Evolutionary conservation across 2,329 filamentous ascomycete genomes (phyloP), one percentile per base, ranked within the genome.

Genomic region (Talaromyces albobiverticillius): DNA sequence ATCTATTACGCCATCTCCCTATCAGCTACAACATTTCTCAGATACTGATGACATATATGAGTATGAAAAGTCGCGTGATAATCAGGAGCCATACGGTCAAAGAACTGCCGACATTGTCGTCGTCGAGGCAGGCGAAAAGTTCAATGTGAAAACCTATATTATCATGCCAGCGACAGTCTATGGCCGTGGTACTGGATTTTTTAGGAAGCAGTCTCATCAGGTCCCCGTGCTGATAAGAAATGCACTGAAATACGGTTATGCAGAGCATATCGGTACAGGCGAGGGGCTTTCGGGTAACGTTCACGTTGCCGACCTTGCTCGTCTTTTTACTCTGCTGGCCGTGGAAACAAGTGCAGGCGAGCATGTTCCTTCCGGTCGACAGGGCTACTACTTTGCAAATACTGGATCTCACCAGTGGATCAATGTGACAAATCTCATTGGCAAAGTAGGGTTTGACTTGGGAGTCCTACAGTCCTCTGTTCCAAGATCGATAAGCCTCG

Each of bases 81-180:
- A 57, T 0, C 34, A 59, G 0, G 64, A 72, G 16, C 56, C 65
- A 0, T 79, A 78, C 53, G 57, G 60, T 1, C 77, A 79, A 59
- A 73, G 79, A 10, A 73, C 71, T 0, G 70, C 73, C 2, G 77
- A 80, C 54, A 57, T 81, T 5, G 62, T 65, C 4, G 73, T 79
- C 13, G 60, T 79, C 2, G 67, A 75, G 5, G 61, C 63, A 0
- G 74, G 76, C 2, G 57, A 74, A 10, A 63, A 67, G 14, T 40
- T 67, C 0, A 69, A 70, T 3, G 72, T 82, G 2, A 72, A 73
- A 55, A 76, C 78, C 0, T 66, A 74, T 45, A 69, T 79, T 45
- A 65, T 82, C 40, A 77, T 77, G 69, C 67, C 71, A 0, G 76
- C 76, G 0, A 70, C 71, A 3, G 76, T 82, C 46, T 82, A 75